Conservation (phyloP, 176 grass and related monocot genomes). For the Rhynchospora pubera region DNA sequence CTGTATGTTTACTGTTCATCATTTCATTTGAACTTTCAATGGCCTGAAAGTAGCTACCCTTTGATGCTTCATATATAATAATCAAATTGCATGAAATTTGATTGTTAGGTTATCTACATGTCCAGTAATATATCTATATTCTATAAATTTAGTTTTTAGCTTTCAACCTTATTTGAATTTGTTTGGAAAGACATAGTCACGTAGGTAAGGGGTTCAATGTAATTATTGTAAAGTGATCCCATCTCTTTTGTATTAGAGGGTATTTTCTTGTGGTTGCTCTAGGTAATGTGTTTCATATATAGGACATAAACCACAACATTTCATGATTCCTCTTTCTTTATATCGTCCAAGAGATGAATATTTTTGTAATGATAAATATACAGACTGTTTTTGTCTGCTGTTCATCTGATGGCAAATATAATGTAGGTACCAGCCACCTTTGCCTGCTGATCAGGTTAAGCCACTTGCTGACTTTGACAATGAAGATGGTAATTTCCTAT, state of each 20-base stretch:
- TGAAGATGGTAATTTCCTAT: slow-evolving; percentile 34
- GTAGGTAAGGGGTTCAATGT: too few species aligned
- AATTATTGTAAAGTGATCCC: too few species aligned
- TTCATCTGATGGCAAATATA: slow-evolving; percentile 9
- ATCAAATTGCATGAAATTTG: too few species aligned
- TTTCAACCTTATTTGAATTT: too few species aligned
- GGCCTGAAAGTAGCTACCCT: too few species aligned
- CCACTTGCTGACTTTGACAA: slow-evolving; percentile 59
- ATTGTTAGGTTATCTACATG: too few species aligned
- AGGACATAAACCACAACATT: not conserved
- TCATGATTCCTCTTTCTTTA: not conserved
- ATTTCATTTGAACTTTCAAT: too few species aligned
- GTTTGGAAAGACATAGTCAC: too few species aligned
- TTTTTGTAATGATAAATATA: not conserved
- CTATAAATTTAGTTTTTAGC: too few species aligned
- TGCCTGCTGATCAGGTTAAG: slow-evolving; percentile 63
- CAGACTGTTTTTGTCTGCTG: not conserved
- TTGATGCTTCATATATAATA: too few species aligned
- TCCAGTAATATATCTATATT: too few species aligned
- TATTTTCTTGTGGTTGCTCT: not conserved
- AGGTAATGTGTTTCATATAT: not conserved
- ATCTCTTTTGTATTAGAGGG: not conserved
- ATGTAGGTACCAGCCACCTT: slow-evolving; percentile 68
- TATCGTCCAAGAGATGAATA: not conserved
- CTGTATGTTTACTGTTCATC: too few species aligned